Conservation (phyloP, 768 basidiomycete genomes). For the Trametes cubensis region DNA sequence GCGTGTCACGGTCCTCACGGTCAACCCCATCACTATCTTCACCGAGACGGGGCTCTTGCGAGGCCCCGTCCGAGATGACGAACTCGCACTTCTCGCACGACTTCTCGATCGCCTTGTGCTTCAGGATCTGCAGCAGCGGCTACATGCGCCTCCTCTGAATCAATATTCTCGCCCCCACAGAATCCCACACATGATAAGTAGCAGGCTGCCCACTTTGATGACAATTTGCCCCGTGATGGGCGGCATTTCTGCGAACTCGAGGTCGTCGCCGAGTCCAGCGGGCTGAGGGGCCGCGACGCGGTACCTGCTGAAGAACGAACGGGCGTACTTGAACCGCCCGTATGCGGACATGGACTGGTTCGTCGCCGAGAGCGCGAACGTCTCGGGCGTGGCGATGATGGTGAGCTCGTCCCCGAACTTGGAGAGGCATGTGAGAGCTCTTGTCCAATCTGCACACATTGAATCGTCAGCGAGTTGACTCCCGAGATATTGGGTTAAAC, state of each 20-base stretch:
- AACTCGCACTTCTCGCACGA: slow-evolving; percentile 77
- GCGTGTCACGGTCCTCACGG: slow-evolving; percentile 54
- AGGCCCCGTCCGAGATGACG: slow-evolving; percentile 59
- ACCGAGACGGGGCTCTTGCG: not conserved
- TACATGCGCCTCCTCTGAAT: slow-evolving; percentile 15
- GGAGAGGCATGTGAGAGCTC: slow-evolving; percentile 73
- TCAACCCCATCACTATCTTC: slow-evolving; percentile 20
- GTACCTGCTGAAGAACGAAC: slow-evolving; percentile 73
- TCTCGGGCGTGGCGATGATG: slow-evolving; percentile 63
- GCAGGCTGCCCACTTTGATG: slow-evolving; percentile 54
- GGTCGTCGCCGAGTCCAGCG: slow-evolving; percentile 20
- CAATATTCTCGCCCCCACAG: too few relatives aligned
- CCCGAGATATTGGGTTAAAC: not conserved
- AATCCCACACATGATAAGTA: too few relatives aligned
- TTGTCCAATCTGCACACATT: slow-evolving; percentile 63
- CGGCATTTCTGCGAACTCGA: slow-evolving; percentile 37
- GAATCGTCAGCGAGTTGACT: too few relatives aligned
- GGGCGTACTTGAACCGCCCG: slow-evolving; percentile 72
- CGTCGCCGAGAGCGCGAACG: slow-evolving; percentile 67
- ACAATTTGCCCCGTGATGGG: slow-evolving; percentile 66
- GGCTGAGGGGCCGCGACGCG: slow-evolving; percentile 37
- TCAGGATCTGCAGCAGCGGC: slow-evolving; percentile 76
- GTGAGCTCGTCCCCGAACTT: slow-evolving; percentile 82
- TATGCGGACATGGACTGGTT: slow-evolving; percentile 85
- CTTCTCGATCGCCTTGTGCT: slow-evolving; percentile 74